phyloP scores from a whole-genome alignment of 2,329 filamentous ascomycete species.

The Sporothrix pallida region DNA sequence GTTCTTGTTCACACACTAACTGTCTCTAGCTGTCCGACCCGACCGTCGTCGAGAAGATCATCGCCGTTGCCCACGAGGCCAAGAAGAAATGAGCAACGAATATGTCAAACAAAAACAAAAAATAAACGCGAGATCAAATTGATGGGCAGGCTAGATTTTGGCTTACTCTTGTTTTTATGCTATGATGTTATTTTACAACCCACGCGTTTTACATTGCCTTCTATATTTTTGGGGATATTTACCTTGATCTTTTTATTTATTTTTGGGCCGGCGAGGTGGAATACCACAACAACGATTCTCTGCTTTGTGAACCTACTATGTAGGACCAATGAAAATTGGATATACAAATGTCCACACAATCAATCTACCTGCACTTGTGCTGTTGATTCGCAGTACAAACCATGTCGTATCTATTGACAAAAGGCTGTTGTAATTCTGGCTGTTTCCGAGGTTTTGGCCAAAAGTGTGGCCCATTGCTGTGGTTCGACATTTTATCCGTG shows the following conservation, averaged over 20 bases:
- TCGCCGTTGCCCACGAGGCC: constrained; percentile 73
- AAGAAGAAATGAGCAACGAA: constrained; percentile 53
- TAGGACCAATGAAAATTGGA: constrained; percentile 20
- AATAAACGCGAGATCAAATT: constrained; percentile 17
- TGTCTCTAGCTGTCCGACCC: constrained; percentile 79
- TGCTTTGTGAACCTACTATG: constrained; percentile 20
- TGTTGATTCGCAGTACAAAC: neutral
- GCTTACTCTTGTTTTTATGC: neutral
- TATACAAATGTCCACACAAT: constrained; percentile 4
- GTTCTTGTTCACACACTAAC: constrained; percentile 24
- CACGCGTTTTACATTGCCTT: neutral
- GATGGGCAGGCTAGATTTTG: constrained; percentile 11
- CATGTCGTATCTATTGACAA: neutral
- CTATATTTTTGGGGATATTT: constrained; percentile 13
- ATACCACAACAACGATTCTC: constrained; percentile 14
- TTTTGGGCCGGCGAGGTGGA: constrained; percentile 30
- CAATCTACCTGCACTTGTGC: neutral
- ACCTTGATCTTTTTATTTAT: constrained; percentile 22
- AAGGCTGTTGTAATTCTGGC: neutral
- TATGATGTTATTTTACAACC: neutral
- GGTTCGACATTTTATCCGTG: constrained; percentile 28
- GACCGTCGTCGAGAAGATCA: constrained; percentile 86
- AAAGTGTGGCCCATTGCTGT: neutral
- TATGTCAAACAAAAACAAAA: constrained; percentile 17
- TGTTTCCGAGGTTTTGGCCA: neutral